phyloP scores from a whole-genome alignment of 495 filamentous ascomycete genomes.

The Jackrogersella multiformis region DNA sequence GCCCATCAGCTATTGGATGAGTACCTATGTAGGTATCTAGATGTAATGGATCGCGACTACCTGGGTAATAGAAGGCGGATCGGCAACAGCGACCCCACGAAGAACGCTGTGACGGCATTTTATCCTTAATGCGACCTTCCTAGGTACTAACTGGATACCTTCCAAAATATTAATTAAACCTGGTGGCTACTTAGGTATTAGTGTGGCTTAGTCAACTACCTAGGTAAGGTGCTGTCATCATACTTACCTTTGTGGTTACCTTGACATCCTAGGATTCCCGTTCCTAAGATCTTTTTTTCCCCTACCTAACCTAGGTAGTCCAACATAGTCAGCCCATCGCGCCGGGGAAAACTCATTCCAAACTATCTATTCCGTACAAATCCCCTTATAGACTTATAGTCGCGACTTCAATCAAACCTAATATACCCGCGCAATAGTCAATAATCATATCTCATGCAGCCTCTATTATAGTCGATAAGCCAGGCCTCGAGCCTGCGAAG shows the following conservation, averaged over 20 bases:
- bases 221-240: conserved; percentile 36
- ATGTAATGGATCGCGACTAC: too few species aligned
- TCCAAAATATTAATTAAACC: too few species aligned
- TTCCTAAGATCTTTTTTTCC: conserved; percentile 28
- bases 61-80: too few species aligned
- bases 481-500: conserved; percentile 39
- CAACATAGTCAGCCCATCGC: conserved; percentile 26
- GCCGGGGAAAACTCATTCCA: conserved; percentile 30
- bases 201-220: conserved; percentile 25
- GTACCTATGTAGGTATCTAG: too few species aligned
- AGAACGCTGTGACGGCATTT: conserved; percentile 7
- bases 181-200: neutral
- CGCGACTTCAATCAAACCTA: conserved; percentile 3
- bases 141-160: too few species aligned
- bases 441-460: conserved; percentile 39
- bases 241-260: conserved; percentile 20
- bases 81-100: neutral
- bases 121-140: conserved; percentile 10
- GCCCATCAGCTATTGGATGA: too few species aligned
- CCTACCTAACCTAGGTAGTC: too few species aligned
- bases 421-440: conserved; percentile 5
- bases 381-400: conserved; percentile 10
- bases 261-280: conserved; percentile 25
- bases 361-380: conserved; percentile 8
- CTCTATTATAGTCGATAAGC: conserved; percentile 36